Conservation (phyloP, 805 yeast genomes). For the Torulaspora microellipsoides region DNA sequence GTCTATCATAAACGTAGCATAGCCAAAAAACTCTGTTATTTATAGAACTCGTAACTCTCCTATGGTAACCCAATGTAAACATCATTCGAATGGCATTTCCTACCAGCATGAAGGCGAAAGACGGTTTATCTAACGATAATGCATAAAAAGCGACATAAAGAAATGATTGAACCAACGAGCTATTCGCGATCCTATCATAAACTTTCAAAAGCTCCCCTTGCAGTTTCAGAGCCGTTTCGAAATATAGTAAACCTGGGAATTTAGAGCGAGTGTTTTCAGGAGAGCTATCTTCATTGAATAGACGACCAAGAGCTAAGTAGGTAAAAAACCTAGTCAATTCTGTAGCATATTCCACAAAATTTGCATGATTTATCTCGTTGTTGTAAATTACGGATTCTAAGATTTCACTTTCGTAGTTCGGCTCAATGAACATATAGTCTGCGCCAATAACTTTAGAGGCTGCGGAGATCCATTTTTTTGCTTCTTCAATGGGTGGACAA, state of each 20-base stretch:
- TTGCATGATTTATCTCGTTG: not conserved
- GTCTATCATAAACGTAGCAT: conserved; percentile 19
- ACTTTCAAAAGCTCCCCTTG: conserved; percentile 13
- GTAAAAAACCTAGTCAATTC: conserved; percentile 16
- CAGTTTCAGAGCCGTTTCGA: conserved; percentile 14
- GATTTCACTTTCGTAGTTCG: conserved; percentile 7
- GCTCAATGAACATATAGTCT: conserved; percentile 20
- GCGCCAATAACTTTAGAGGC: conserved; percentile 16
- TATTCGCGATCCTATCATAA: conserved; percentile 12
- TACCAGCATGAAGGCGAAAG: conserved; percentile 14
- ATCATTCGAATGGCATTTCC: conserved; percentile 19
- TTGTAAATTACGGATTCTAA: conserved; percentile 9
- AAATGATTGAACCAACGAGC: conserved; percentile 15
- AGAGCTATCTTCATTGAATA: conserved; percentile 11
- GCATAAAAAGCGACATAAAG: conserved; percentile 19
- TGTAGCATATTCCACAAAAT: conserved; percentile 8
- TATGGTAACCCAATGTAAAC: conserved; percentile 16
- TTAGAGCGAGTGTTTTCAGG: conserved; percentile 5
- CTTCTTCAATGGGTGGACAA: conserved; percentile 14
- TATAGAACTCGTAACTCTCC: conserved; percentile 3
- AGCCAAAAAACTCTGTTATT: conserved; percentile 21
- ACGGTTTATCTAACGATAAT: conserved; percentile 15
- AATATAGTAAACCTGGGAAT: conserved; percentile 13
- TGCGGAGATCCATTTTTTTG: conserved; percentile 11
- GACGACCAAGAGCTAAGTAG: conserved; percentile 18